Base-by-base conservation (phyloP, 2,329 filamentous ascomycete genomes). In the Pyrenochaeta sp. region DNA sequence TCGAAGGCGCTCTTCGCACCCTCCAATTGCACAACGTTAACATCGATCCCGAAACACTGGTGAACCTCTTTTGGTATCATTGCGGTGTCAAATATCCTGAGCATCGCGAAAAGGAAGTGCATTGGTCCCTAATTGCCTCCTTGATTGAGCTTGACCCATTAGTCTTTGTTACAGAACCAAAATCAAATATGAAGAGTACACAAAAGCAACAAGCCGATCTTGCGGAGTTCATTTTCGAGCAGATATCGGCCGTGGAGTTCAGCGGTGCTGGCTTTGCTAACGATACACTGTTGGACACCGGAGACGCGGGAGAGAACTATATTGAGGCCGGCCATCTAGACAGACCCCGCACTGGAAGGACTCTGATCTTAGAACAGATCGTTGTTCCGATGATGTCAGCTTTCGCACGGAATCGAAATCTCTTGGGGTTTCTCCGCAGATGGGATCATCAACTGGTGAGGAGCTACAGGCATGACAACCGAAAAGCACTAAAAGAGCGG, bases 31-130 rank as follows among this genome's bases (percentile, higher is more conserved):
- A 72, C 28, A 61, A 66, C 34, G 59, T 76, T 9, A 64, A 46
- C 12, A 60, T 78, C 36, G 68, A 73, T 43, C 45, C 72, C 3
- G 59, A 62, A 9, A 62, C 75, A 5, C 42, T 77, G 37, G 67
- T 69, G 39, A 68, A 68, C 12, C 24, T 77, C 7, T 76, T 78
- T 42, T 74, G 74, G 72, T 75, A 70, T 46, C 71, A 77, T 37
- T 73, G 75, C 4, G 75, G 75, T 4, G 61, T 75, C 39, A 68
- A 69, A 27, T 71, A 66, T 39, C 70, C 70, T 1, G 51, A 67
- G 22, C 49, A 45, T 2, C 54, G 62, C 36, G 58, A 66, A 10
- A 68, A 59, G 39, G 50, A 56, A 3, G 53, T 75, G 10, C 61
- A 72, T 5, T 77, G 74, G 74, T 54, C 67, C 1, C 61, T 78